These are phyloP conservation scores for Pseudogymnoascus sp. DNA, from an alignment of 2,329 filamentous ascomycete genomes.

Conservation along the genomic window DNA sequence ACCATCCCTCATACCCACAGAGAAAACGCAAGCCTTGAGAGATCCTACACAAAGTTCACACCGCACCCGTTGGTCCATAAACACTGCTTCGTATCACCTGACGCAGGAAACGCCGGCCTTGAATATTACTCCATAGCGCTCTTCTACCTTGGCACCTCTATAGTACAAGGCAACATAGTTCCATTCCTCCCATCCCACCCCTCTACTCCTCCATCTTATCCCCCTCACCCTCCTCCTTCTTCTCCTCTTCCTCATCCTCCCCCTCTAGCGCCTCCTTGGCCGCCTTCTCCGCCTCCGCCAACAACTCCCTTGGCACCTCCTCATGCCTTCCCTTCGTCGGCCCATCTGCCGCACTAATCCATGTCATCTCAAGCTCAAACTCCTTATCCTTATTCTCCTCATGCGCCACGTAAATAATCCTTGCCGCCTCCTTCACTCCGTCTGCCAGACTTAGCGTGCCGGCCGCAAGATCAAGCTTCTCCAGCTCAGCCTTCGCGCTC, in stretches of 20 bases:
- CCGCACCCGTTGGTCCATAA: neutral
- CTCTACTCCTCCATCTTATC: conserved; percentile 86
- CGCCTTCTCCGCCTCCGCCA: conserved; percentile 85
- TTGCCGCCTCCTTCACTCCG: conserved; percentile 89
- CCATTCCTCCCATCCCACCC: neutral
- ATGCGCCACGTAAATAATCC: conserved; percentile 95
- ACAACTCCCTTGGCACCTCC: conserved; percentile 83
- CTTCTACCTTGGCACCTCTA: conserved; percentile 3
- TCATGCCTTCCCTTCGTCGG: conserved; percentile 89
- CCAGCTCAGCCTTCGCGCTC: conserved; percentile 93
- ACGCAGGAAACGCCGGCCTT: neutral
- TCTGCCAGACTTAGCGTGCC: conserved; percentile 71
- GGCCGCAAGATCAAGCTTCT: conserved; percentile 85
- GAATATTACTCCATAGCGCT: conserved; percentile 1
- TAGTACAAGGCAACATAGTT: conserved; percentile 1
- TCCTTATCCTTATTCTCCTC: conserved; percentile 99
- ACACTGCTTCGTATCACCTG: neutral
- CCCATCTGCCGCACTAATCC: conserved; percentile 78
- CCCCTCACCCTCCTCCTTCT: conserved; percentile 45
- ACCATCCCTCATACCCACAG: neutral
- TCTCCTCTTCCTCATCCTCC: conserved; percentile 72
- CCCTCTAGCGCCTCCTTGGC: conserved; percentile 85
- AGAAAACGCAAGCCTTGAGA: neutral
- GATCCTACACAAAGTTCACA: neutral
- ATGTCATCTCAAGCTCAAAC: conserved; percentile 98